These are phyloP conservation scores for Yarrowia phangngaensis DNA, from an alignment of 805 yeast genomes.

Conservation along the genomic window DNA sequence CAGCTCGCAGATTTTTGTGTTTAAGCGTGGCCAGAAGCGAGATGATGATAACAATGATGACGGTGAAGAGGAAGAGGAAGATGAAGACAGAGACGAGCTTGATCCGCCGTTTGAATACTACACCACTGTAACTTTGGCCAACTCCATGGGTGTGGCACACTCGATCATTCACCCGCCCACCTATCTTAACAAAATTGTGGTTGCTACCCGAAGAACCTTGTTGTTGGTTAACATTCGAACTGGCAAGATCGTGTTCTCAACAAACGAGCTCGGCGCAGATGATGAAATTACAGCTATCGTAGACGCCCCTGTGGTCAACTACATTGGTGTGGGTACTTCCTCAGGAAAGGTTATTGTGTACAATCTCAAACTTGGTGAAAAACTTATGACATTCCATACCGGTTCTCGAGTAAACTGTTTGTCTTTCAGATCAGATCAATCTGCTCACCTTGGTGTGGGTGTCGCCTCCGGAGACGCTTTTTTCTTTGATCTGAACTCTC, in stretches of 20 bases:
- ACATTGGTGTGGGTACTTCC: constrained; percentile 70
- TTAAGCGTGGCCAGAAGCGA: constrained; percentile 45
- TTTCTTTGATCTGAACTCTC: constrained; percentile 75
- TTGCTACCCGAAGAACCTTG: constrained; percentile 66
- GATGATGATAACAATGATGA: constrained; percentile 45
- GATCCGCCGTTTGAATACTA: constrained; percentile 50
- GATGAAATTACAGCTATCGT: constrained; percentile 66
- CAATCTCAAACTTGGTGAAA: constrained; percentile 62
- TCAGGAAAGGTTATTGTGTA: constrained; percentile 63
- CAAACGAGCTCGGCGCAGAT: constrained; percentile 44
- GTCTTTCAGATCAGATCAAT: constrained; percentile 88
- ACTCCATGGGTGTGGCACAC: constrained; percentile 67
- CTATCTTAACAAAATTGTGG: constrained; percentile 79
- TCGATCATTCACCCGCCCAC: constrained; percentile 82
- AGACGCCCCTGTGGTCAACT: constrained; percentile 81
- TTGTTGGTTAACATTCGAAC: constrained; percentile 71
- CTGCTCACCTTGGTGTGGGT: constrained; percentile 76
- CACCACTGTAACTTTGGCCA: constrained; percentile 55
- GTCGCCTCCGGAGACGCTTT: constrained; percentile 75
- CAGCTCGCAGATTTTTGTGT: constrained; percentile 52
- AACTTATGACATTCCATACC: constrained; percentile 46
- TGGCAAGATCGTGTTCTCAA: constrained; percentile 62
- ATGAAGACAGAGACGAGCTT: constrained; percentile 10
- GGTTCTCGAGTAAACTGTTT: constrained; percentile 50
- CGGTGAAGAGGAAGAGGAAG: constrained; percentile 4